Evolutionary conservation across 208 protist genomes (phyloP).

Genomic region (Tritrichomonas foetus): DNA sequence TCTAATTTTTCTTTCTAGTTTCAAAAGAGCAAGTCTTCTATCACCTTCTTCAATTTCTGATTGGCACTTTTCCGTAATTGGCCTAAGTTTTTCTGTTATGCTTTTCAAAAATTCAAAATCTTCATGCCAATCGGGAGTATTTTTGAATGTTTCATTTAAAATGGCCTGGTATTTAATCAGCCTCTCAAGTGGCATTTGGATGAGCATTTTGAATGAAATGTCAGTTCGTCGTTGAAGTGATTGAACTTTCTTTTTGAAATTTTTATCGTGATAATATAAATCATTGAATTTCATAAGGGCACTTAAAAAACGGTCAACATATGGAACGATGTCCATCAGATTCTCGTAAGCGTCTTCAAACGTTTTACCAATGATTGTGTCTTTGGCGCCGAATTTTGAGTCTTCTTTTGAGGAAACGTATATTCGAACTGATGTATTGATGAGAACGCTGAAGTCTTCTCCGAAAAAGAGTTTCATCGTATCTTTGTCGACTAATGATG

Average conservation of each 20-base stretch:
- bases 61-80: background rate
- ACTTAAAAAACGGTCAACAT: too few species aligned
- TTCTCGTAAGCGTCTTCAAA: background rate
- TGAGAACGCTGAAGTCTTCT: background rate
- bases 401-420: background rate
- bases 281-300: background rate
- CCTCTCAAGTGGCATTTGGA: background rate
- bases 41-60: background rate
- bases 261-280: background rate
- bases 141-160: background rate
- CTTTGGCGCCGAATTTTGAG: background rate
- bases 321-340: background rate
- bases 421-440: background rate
- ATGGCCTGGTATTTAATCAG: background rate
- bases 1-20: background rate
- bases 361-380: background rate
- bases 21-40: background rate
- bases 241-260: background rate
- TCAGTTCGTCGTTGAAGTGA: background rate
- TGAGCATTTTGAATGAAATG: background rate
- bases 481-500: too few species aligned
- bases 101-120: background rate
- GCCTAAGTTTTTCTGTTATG: background rate
- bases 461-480: too few species aligned
- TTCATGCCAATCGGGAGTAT: background rate